Evolutionary conservation across 345 rosid species (phyloP).

Genomic region (Populus nigra): DNA sequence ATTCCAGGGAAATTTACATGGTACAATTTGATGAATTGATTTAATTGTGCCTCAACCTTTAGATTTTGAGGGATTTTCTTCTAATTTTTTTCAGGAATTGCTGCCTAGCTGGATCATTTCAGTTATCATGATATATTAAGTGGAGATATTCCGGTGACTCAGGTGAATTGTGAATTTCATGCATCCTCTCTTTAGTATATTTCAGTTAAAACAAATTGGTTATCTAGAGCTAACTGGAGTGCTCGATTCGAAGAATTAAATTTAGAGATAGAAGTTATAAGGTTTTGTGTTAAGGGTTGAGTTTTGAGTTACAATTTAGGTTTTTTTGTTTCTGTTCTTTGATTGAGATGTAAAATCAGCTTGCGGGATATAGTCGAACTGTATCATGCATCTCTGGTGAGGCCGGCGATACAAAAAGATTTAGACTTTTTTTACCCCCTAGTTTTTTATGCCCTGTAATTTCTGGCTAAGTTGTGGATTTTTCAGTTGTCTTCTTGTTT

Average conservation of each 20-base stretch:
- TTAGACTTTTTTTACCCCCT: slow-evolving; percentile 16
- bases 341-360: slow-evolving; percentile 80
- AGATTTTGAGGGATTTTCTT: background rate
- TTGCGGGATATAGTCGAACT: slow-evolving; percentile 57
- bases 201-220: slow-evolving; percentile 46
- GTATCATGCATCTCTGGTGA: slow-evolving; percentile 77
- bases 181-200: slow-evolving; percentile 32
- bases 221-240: slow-evolving; percentile 61
- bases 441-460: slow-evolving; percentile 34
- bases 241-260: slow-evolving; percentile 49
- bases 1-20: background rate
- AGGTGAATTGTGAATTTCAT: slow-evolving; percentile 49
- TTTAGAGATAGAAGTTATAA: slow-evolving; percentile 47
- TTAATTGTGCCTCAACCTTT: background rate
- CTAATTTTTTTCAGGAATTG: slow-evolving; percentile 50
- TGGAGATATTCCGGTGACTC: slow-evolving; percentile 50
- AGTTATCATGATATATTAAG: slow-evolving; percentile 33
- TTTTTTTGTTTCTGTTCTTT: slow-evolving; percentile 32
- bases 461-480: slow-evolving; percentile 40
- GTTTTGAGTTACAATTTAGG: slow-evolving; percentile 46
- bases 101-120: slow-evolving; percentile 49
- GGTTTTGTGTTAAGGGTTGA: slow-evolving; percentile 62
- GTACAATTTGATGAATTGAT: background rate
- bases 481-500: slow-evolving; percentile 42
- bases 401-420: slow-evolving; percentile 53